Percentiles rank a stretch among this genome's conserved stretches.
Conservation (phyloP, 441 rosid genomes). For the Bocquillonia castaneifolia region DNA sequence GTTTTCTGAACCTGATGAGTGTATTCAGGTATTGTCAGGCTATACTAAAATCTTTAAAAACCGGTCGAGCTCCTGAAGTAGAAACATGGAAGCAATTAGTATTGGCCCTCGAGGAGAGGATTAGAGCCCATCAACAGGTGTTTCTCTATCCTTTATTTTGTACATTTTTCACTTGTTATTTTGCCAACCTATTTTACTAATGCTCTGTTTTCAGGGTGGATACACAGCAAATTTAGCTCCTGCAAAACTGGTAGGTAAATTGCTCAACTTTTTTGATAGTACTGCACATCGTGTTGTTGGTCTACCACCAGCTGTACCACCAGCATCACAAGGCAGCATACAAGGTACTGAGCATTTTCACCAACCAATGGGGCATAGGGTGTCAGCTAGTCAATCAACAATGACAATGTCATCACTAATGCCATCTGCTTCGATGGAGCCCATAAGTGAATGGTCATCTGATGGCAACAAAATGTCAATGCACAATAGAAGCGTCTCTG, state of each 20-base stretch:
- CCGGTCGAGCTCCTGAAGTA: constrained; percentile 74
- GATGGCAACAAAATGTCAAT: constrained; percentile 57
- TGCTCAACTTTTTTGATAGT: constrained; percentile 77
- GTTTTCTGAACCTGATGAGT: constrained; percentile 21
- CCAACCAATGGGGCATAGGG: constrained; percentile 50
- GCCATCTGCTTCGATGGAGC: constrained; percentile 82
- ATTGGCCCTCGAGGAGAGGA: constrained; percentile 78
- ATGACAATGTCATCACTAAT: constrained; percentile 77
- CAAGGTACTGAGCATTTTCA: constrained; percentile 47
- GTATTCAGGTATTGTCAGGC: constrained; percentile 89
- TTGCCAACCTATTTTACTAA: constrained; percentile 8
- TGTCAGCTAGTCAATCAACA: constrained; percentile 78
- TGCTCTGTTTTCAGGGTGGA: constrained; percentile 63
- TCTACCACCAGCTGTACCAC: constrained; percentile 72
- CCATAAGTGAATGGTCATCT: constrained; percentile 56
- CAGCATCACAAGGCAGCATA: constrained; percentile 39
- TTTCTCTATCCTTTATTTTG: constrained; percentile 10
- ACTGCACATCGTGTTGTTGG: constrained; percentile 94
- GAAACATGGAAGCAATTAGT: constrained; percentile 74
- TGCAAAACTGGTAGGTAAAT: constrained; percentile 70
- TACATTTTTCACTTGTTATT: background rate
- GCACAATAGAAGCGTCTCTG: constrained; percentile 88
- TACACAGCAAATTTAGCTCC: constrained; percentile 74
- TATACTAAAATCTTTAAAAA: constrained; percentile 67
- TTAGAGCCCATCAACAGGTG: constrained; percentile 86